Evolutionary conservation across 352 stramenopile genomes (phyloP), one percentile per base, ranked within the genome.

Genomic region (Globisporangium perplexum): DNA sequence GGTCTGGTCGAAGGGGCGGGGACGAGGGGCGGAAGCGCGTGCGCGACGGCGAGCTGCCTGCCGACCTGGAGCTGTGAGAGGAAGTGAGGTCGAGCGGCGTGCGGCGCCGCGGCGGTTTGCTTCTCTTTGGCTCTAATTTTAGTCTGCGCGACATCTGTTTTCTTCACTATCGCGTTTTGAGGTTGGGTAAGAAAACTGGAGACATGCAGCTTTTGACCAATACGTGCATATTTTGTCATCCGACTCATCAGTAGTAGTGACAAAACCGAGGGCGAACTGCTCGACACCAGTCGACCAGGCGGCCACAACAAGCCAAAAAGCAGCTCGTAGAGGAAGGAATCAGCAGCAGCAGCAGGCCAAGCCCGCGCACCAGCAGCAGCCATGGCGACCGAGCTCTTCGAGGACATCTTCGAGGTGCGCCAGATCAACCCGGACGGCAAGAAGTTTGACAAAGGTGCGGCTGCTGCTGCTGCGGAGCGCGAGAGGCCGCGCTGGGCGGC

Each of bases 391-490:
- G 83, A 95, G 65, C 69, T 99, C 47, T 99, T 99, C 83, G 96
- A 99, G 77, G 96, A 99, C 74, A 98, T 98, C 59, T 99, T 99
- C 66, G 92, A 98, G 79, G 93, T 98, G 57, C 96, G 86, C 42
- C 78, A 96, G 59, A 62, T 99, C 24, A 99, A 99, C 74, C 96
- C 96, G 20, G 96, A 98, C 54, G 96, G 96, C 33, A 99, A 99
- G 82, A 98, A 98, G 73, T 97, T 97, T 55, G 87, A 97, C 72
- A 96, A 95, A 76, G 85, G 86, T 93, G 57, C 57, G 70, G 60
- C 14, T 10, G 18, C 10, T 59, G 18, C n/a, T 22, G 41, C 31
- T 46, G 20, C 6, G 3, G 26, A 18, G 15, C 23, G n/a, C 39
- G 18, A 7, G 4, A 15, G 11, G 15, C 7, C 31, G 14, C 6